phyloP scores from a whole-genome alignment of 805 yeast species.

The Millerozyma miso region DNA sequence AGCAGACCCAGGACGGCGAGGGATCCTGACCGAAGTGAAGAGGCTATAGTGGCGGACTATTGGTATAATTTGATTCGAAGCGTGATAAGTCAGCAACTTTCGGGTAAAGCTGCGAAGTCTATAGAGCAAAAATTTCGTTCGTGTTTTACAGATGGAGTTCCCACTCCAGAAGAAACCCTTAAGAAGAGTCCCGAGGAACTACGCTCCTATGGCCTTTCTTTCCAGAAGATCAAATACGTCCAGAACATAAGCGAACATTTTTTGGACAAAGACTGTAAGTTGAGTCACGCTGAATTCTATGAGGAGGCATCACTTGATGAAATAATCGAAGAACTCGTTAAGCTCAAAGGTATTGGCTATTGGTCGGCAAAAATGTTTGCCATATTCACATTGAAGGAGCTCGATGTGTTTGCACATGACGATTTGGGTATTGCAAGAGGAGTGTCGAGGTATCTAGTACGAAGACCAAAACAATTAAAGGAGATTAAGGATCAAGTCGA shows the following conservation, averaged over 20 bases:
- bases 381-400: slow-evolving; percentile 59
- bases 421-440: slow-evolving; percentile 89
- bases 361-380: slow-evolving; percentile 93
- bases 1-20: not conserved
- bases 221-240: slow-evolving; percentile 61
- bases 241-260: slow-evolving; percentile 53
- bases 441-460: slow-evolving; percentile 55
- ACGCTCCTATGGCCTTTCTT: slow-evolving; percentile 64
- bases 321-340: slow-evolving; percentile 44
- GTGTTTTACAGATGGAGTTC: slow-evolving; percentile 34
- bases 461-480: slow-evolving; percentile 46
- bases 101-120: slow-evolving; percentile 75
- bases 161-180: slow-evolving; percentile 49
- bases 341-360: slow-evolving; percentile 67
- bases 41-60: slow-evolving; percentile 22
- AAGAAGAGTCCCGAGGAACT: slow-evolving; percentile 43
- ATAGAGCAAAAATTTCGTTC: slow-evolving; percentile 47
- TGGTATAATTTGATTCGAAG: slow-evolving; percentile 36
- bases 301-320: slow-evolving; percentile 36
- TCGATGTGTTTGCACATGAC: slow-evolving; percentile 69
- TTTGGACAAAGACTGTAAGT: slow-evolving; percentile 30
- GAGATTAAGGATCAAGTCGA: slow-evolving; percentile 35
- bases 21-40: slow-evolving; percentile 3
- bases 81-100: slow-evolving; percentile 69
- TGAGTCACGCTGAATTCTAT: slow-evolving; percentile 35